phyloP scores from a whole-genome alignment of 1,284 basidiomycete genomes.

The Afroboletus lepidellus region DNA sequence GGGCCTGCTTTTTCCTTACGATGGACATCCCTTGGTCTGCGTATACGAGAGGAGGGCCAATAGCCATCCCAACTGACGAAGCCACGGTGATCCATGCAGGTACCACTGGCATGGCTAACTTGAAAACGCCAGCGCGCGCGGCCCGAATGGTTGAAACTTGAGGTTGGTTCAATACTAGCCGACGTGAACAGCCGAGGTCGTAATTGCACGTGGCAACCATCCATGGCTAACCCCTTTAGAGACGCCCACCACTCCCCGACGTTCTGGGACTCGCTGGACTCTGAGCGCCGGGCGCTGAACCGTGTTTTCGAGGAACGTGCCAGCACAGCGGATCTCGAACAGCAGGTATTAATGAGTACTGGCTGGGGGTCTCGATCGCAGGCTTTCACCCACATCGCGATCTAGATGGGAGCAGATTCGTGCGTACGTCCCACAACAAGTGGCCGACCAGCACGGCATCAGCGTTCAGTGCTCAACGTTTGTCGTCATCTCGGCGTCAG shows the following conservation, averaged over 20 bases:
- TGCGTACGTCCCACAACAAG: slow-evolving; percentile 9
- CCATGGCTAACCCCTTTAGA: slow-evolving; percentile 1
- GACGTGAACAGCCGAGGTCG: not conserved
- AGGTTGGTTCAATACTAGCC: not conserved
- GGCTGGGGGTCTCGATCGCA: slow-evolving; percentile 17
- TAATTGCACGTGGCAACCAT: slow-evolving; percentile 6
- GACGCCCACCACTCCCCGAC: not conserved
- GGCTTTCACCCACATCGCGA: slow-evolving; percentile 19
- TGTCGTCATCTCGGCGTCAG: slow-evolving; percentile 30
- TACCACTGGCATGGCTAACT: slow-evolving; percentile 6
- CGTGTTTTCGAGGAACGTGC: slow-evolving; percentile 5
- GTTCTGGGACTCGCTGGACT: slow-evolving; percentile 7
- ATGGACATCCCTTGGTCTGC: slow-evolving; percentile 77
- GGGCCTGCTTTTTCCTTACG: slow-evolving; percentile 60
- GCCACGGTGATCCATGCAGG: slow-evolving; percentile 43
- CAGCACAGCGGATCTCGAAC: slow-evolving; percentile 7
- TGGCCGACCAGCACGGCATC: slow-evolving; percentile 8
- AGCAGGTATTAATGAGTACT: slow-evolving; percentile 9
- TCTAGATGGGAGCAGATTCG: slow-evolving; percentile 12
- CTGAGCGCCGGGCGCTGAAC: slow-evolving; percentile 4
- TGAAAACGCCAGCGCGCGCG: slow-evolving; percentile 12
- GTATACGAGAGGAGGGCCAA: slow-evolving; percentile 67
- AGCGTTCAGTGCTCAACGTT: slow-evolving; percentile 9
- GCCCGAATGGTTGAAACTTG: not conserved
- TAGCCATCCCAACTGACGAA: slow-evolving; percentile 53